phyloP scores from a whole-genome alignment of 2,329 filamentous ascomycete genomes.

The Fusarium graminum region DNA sequence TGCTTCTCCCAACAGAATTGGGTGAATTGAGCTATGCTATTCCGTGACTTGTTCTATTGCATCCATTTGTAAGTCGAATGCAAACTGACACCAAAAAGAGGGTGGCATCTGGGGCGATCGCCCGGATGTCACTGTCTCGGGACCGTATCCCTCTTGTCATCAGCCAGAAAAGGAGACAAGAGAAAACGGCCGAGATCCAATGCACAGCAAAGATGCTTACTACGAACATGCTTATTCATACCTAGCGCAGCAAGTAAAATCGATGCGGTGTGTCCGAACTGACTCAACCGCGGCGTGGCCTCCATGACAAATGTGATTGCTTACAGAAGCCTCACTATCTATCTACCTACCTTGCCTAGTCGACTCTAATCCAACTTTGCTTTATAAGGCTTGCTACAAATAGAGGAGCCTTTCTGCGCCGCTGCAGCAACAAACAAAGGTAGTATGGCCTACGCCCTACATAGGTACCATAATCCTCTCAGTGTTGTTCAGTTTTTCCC shows the following conservation, averaged over 20 bases:
- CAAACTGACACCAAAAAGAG: not conserved
- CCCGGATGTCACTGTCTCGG: conserved; percentile 23
- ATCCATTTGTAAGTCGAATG: conserved; percentile 38
- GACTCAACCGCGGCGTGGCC: not conserved
- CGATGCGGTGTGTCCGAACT: conserved; percentile 15
- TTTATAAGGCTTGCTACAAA: not conserved
- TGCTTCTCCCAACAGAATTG: conserved; percentile 18
- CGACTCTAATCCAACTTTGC: too few relatives aligned
- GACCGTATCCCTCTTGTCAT: conserved; percentile 24
- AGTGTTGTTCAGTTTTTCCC: conserved; percentile 9
- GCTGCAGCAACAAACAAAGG: conserved; percentile 26
- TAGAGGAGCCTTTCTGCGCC: conserved; percentile 2
- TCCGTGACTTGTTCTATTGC: conserved; percentile 18
- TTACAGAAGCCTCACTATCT: conserved; percentile 23
- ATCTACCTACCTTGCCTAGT: too few relatives aligned
- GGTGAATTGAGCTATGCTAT: conserved; percentile 22
- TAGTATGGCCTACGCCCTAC: conserved; percentile 15
- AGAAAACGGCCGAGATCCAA: conserved; percentile 18
- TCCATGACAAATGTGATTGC: conserved; percentile 38
- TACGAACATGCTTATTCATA: not conserved
- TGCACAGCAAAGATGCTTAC: not conserved
- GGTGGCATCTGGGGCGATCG: conserved; percentile 11
- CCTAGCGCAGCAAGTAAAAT: not conserved
- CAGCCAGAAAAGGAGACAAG: not conserved
- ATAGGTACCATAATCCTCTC: not conserved